Evolutionary conservation across 805 yeast species (phyloP).

Genomic region (Gaillardinia entomophila): DNA sequence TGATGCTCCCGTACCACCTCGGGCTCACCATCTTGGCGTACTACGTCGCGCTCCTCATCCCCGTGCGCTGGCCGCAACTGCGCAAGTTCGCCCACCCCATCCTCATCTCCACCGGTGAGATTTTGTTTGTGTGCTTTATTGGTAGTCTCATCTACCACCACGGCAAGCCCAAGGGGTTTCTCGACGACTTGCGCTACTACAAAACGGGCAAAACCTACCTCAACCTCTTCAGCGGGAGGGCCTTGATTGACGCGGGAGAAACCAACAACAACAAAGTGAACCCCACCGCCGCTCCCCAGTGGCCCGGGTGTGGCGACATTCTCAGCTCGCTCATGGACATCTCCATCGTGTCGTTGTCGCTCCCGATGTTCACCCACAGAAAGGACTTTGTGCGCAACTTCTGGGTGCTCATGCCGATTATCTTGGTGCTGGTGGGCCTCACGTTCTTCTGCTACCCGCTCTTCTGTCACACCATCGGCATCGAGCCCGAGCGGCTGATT

Average conservation of each 20-base stretch:
- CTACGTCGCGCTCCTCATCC: conserved; percentile 42
- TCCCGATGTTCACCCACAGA: conserved; percentile 75
- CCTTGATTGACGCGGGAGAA: conserved; percentile 23
- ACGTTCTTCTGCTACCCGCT: conserved; percentile 69
- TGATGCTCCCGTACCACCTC: conserved; percentile 58
- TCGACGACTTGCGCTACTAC: conserved; percentile 47
- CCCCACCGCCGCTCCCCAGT: conserved; percentile 29
- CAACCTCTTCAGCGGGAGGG: conserved; percentile 43
- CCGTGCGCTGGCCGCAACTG: conserved; percentile 38
- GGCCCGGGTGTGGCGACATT: conserved; percentile 84
- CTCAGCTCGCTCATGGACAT: conserved; percentile 67
- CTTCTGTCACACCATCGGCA: conserved; percentile 59
- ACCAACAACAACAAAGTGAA: conserved; percentile 8
- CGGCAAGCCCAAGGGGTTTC: conserved; percentile 42
- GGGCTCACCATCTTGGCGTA: conserved; percentile 56
- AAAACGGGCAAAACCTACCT: conserved; percentile 67
- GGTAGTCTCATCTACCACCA: conserved; percentile 46
- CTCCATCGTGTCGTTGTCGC: conserved; percentile 66
- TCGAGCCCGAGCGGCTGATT: conserved; percentile 52
- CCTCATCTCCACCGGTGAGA: conserved; percentile 55
- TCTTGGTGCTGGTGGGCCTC: conserved; percentile 47
- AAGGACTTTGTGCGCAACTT: conserved; percentile 56
- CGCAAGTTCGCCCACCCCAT: conserved; percentile 66
- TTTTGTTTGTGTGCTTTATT: conserved; percentile 58
- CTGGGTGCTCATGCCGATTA: conserved; percentile 53